Conservation (phyloP, 192 early-diverging fungal species). For the Podila epigama region DNA sequence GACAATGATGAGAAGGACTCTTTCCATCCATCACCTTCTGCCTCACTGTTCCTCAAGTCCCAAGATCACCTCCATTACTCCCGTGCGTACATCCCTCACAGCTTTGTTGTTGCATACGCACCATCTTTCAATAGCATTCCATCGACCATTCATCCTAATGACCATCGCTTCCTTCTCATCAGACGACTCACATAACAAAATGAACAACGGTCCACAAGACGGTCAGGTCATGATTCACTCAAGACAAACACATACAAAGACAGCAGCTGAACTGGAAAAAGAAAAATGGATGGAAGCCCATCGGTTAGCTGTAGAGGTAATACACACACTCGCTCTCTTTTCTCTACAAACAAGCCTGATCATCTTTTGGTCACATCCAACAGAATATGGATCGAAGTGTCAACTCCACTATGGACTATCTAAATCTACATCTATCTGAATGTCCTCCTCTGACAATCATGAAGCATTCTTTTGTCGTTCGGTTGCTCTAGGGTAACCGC, state of each 20-base stretch:
- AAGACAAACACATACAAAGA: slow-evolving; percentile 17
- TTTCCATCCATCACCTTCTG: too few relatives aligned
- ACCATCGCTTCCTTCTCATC: neutral
- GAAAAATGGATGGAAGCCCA: slow-evolving; percentile 42
- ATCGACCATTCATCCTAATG: neutral
- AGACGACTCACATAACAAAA: slow-evolving; percentile 4
- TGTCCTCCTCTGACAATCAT: neutral
- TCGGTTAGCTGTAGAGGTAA: slow-evolving; percentile 47
- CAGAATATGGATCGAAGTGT: too few relatives aligned
- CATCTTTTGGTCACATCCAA: too few relatives aligned
- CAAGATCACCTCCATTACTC: neutral
- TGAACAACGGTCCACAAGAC: slow-evolving; percentile 1
- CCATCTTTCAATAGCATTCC: neutral
- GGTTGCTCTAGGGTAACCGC: slow-evolving; percentile 34
- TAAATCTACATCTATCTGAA: too few relatives aligned
- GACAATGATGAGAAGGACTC: too few relatives aligned
- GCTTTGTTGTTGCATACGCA: neutral
- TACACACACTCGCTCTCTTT: neutral
- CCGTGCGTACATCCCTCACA: neutral
- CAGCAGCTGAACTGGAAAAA: slow-evolving; percentile 34
- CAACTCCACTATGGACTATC: too few relatives aligned
- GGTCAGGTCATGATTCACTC: slow-evolving; percentile 33
- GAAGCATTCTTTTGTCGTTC: neutral
- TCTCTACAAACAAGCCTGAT: neutral
- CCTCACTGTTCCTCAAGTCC: too few relatives aligned